Conservation (phyloP, 805 yeast genomes). For the Starmerella floris region DNA sequence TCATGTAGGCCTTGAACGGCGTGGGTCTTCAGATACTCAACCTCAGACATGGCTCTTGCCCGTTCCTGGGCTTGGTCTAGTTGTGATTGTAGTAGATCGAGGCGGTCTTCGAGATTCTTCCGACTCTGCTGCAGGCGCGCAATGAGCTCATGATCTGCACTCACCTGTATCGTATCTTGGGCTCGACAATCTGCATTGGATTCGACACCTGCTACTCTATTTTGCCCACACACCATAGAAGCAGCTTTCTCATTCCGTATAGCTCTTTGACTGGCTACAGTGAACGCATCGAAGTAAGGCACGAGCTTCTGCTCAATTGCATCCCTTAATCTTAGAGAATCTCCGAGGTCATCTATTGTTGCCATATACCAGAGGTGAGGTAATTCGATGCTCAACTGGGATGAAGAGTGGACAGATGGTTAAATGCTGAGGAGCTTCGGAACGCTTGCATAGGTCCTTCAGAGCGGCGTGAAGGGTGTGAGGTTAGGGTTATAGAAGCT, state of each 20-base stretch:
- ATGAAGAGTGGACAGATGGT: too few species aligned
- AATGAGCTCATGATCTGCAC: slow-evolving; percentile 3
- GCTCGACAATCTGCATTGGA: too few species aligned
- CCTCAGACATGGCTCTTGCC: slow-evolving; percentile 19
- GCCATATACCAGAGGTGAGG: slow-evolving; percentile 1
- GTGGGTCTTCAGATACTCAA: slow-evolving; percentile 34
- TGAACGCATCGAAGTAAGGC: slow-evolving; percentile 18
- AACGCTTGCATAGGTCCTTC: too few species aligned
- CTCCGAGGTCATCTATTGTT: background rate
- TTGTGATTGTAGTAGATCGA: slow-evolving; percentile 20
- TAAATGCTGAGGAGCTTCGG: too few species aligned
- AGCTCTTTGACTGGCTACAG: slow-evolving; percentile 20
- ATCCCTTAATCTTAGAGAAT: slow-evolving; percentile 10
- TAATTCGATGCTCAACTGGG: background rate
- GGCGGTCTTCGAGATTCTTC: slow-evolving; percentile 23
- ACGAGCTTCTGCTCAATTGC: slow-evolving; percentile 5
- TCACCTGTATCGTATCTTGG: background rate
- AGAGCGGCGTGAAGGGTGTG: too few species aligned
- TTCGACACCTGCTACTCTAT: too few species aligned
- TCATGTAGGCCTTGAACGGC: slow-evolving; percentile 51
- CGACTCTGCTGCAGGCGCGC: slow-evolving; percentile 22
- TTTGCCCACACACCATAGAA: too few species aligned
- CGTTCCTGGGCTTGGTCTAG: slow-evolving; percentile 20
- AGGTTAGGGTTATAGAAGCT: too few species aligned
- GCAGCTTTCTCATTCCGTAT: slow-evolving; percentile 1